Evolutionary conservation across 2,329 filamentous ascomycete species (phyloP), one percentile per base, ranked within the genome.

Genomic region (Ophiocordyceps polyrhachis-furcata): DNA sequence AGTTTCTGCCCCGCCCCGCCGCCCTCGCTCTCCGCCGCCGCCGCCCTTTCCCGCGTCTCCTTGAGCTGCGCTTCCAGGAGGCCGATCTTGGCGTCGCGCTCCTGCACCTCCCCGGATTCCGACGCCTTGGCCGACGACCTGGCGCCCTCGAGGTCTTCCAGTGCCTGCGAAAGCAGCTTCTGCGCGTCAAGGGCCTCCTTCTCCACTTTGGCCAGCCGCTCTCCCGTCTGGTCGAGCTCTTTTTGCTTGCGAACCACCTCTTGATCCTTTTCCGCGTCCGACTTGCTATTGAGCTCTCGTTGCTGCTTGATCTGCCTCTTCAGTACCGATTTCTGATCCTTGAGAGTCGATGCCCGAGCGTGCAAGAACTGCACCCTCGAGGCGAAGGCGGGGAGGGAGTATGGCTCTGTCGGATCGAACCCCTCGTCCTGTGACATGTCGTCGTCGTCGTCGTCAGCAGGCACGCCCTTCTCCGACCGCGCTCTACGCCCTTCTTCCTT

Each of bases 231-330:
- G 32, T 74, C 67, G 7, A 83, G 56, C 51, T 80, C 71, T 15
- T 72, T 69, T 44, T 70, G 65, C 52, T 74, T 77, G 42, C 67
- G 59, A 21, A 71, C 66, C n/a, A 83, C 59, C 49, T 82, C 74
- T 38, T 71, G 71, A 52, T 82, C 79, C 55, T 79, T 76, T 48
- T 79, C 72, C 19, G 74, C 69, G 51, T 93, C 86, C 1, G 85
- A 87, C 56, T 88, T 88, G 65, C 73, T 87, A 63, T 93, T 93
- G 46, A 95, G 73, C 56, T 93, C 86, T 47, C 88, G 82, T 62
- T 96, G 89, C 58, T 96, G 88, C 64, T 93, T 89, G 55, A 95
- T 89, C 59, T 96, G 88, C 40, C 87, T 78, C 55, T 89, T 82
- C 9, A 96, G 71, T 20, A 94, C 88, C 43, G 78, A 76, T 58